Base-by-base conservation (phyloP, 1,284 basidiomycete species). In the Leccinum olivaceoglutinosum region DNA sequence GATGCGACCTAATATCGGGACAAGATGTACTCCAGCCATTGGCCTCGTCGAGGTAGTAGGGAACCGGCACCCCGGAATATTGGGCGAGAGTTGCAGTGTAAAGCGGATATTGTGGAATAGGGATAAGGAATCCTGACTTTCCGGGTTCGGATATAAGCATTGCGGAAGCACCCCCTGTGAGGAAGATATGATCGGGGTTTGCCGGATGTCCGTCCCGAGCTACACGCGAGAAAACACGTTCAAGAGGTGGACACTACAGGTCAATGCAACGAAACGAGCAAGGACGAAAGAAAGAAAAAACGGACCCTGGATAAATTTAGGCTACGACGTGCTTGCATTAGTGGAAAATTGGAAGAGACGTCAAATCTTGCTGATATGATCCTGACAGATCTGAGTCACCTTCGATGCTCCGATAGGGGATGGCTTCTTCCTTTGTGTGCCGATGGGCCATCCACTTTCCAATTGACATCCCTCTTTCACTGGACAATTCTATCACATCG, bases 41-140 rank as follows among this genome's bases (percentile, higher is more conserved):
- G 0, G 83, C 73, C 74, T 97, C 94, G 67, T 95, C 87, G 44
- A 99, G 88, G 75, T 92, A 87, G 79, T 99, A 99, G 0, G 93
- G 91, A 51, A 98, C 80, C 0, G 93, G 80, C n/a, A 85, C 80
- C 25, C 95, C 95, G 58, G 83, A 81, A 76, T 87, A 88, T 71
- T 95, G 89, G 0, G 96, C 92, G 59, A 99, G 88, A 0, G 95
- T 90, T 25, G 96, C 96, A 55, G 95, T 97, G 79, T 98, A 98
- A 16, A 99, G 84, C 1, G 96, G 96, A 75, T 99, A 99, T 80
- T 99, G 96, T 1, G 96, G 96, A 67, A 99, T 98, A 29, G 96
- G 96, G 72, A 99, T 98, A 65, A 96, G 83, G 68, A 96, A 85
- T 9, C 93, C 94, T 59, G 86, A 84, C 21, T 82, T 81, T 16